Percentiles rank a stretch among this genome's conserved stretches.
phyloP scores from a whole-genome alignment of 768 basidiomycete genomes.

The Leucocoprinus sp. region DNA sequence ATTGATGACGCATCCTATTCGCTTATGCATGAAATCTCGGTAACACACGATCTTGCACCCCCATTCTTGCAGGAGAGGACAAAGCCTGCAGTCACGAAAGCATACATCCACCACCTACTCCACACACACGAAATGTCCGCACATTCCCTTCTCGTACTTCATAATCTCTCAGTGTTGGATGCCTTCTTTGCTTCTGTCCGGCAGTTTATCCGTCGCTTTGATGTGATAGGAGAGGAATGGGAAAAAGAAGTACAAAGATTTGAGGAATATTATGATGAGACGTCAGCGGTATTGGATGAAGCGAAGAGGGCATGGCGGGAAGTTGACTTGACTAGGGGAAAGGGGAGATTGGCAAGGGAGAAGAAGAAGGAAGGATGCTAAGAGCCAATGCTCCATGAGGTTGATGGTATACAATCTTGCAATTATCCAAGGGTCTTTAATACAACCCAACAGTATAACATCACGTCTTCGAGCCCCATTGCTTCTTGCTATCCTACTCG shows the following conservation, averaged over 20 bases:
- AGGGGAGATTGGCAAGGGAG: slow-evolving; percentile 66
- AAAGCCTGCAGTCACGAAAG: slow-evolving; percentile 35
- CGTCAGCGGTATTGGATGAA: slow-evolving; percentile 35
- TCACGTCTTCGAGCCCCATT: too few species aligned
- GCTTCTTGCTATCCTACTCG: too few species aligned
- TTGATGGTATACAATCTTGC: too few species aligned
- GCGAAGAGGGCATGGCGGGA: slow-evolving; percentile 52
- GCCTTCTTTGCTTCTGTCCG: slow-evolving; percentile 58
- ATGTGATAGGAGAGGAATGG: slow-evolving; percentile 19
- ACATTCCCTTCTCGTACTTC: slow-evolving; percentile 64
- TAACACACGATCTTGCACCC: slow-evolving; percentile 5
- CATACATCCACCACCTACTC: slow-evolving; percentile 79
- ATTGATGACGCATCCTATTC: slow-evolving; percentile 25
- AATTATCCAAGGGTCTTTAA: too few species aligned
- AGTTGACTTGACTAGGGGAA: slow-evolving; percentile 66
- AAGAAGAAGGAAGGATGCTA: slow-evolving; percentile 29
- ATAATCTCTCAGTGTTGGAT: slow-evolving; percentile 66
- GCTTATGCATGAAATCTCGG: too few species aligned
- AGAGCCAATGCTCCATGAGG: not conserved
- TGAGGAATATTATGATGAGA: slow-evolving; percentile 41
- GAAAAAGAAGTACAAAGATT: slow-evolving; percentile 44
- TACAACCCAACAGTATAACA: too few species aligned
- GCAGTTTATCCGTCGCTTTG: slow-evolving; percentile 15
- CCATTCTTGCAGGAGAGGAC: slow-evolving; percentile 11
- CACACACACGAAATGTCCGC: slow-evolving; percentile 90